Evolutionary conservation across 495 filamentous ascomycete genomes (phyloP), one percentile per base, ranked within the genome.

Genomic region (Aspergillus ostianus): DNA sequence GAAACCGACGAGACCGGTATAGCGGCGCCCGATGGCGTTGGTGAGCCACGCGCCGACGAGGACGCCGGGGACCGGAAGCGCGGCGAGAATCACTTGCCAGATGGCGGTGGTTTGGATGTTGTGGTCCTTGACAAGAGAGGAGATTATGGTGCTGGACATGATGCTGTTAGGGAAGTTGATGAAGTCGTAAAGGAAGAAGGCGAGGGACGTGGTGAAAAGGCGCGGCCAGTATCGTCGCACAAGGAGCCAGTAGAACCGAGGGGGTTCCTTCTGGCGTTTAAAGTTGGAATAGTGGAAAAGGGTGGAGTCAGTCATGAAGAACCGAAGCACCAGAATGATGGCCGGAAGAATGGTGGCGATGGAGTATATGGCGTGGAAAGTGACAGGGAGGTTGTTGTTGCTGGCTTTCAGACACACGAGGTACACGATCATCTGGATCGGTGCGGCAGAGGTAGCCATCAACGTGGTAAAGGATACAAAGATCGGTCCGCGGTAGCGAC

Each of bases 121-220:
- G 45, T 58, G 26, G 48, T 74, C 66, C 21, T 63, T 63, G 4
- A 74, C 73, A 17, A 76, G 58, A 0, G 71, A 73, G 4, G 73
- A 67, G 41, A 77, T 75, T 48, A 77, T 78, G 7, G 67, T 67
- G 58, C 72, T 68, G 3, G 72, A 74, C 72, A 77, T 75, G 58
- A 73, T 75, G 51, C 67, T 71, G 59, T 70, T 73, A 3, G 68
- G 70, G 50, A 71, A 73, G 58, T 74, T 76, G 67, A 72, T 70
- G 54, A 76, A 74, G 51, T 74, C 70, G 50, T 71, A 73, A 2
- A 75, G 64, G 51, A 74, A 74, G 57, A 71, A 76, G 2, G 73
- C 73, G 10, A 70, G 46, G 0, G 71, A 73, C 6, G 68, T 76
- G 0, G 68, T 70, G 18, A 69, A 56, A 0, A 75, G 63, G 6